Evolutionary conservation across 768 basidiomycete species (phyloP), one percentile per base, ranked within the genome.

Genomic region (Termitomyces sp.): DNA sequence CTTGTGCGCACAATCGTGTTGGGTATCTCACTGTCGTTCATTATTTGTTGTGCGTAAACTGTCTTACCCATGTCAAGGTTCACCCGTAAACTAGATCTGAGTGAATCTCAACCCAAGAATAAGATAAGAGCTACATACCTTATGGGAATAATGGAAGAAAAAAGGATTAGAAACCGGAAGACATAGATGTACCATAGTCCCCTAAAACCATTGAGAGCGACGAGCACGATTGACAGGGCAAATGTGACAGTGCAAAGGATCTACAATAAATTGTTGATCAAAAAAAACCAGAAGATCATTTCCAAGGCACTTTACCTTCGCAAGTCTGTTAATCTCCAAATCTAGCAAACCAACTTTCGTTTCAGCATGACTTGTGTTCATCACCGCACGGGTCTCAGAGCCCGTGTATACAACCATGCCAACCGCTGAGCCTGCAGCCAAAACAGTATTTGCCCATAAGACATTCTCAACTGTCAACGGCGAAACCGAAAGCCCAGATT

Each of bases 1-100:
- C 91, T 93, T n/a, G 97, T 98, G 14, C 97, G 82, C 8, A 98
- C 97, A 61, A 98, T 97, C 4, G 97, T 97, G 50, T 87, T 85
- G 4, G 95, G 93, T 64, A 99, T 99, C 72, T 98, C 93, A 48
- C 66, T 69, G 74, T 98, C 97, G 54, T 84, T 88, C 88, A 95
- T 94, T 58, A 98, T 98, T 64, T 95, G 91, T 46, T 91, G 88
- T 0, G 93, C 95, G 66, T 99, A 99, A 46, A 98, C 91, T 1
- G 95, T 98, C 75, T 99, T 99, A 58, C 97, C 97, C 95, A 99
- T 98, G 72, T 99, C 97, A 55, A 99, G 82, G 66, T 99, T 99
- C 55, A 99, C 96, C n/a, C 97, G 91, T 57, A 99, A 77, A 80
- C 95, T 98, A 69, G 6, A 23, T 40, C 46, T 14, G 26, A 38